phyloP scores from a whole-genome alignment of 2,329 filamentous ascomycete species.

The Mycocentrospora acerina region DNA sequence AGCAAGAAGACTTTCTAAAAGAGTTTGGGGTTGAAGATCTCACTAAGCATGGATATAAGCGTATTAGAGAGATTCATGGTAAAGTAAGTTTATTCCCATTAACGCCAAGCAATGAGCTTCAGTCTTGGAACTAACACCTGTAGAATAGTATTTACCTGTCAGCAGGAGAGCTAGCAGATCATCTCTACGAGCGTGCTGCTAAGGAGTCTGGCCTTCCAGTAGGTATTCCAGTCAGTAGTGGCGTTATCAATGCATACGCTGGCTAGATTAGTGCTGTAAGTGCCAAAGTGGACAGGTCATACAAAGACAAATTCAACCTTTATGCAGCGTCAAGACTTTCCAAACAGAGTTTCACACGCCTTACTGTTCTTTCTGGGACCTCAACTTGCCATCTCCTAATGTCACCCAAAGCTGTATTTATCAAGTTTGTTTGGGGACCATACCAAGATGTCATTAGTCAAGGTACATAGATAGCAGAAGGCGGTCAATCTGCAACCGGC shows the following conservation, averaged over 20 bases:
- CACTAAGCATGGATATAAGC: conserved; percentile 81
- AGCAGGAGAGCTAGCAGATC: conserved; percentile 87
- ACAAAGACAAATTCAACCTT: conserved; percentile 66
- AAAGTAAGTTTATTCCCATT: conserved; percentile 76
- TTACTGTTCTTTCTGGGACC: conserved; percentile 95
- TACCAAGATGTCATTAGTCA: conserved; percentile 93
- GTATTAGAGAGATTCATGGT: conserved; percentile 91
- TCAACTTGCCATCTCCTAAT: conserved; percentile 97
- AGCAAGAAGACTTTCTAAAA: conserved; percentile 92
- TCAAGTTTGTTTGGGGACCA: conserved; percentile 93
- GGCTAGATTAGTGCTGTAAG: conserved; percentile 99
- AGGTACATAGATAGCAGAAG: conserved; percentile 94
- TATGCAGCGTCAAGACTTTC: conserved; percentile 76
- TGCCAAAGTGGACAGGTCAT: conserved; percentile 83
- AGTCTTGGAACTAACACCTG: conserved; percentile 32
- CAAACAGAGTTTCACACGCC: conserved; percentile 86
- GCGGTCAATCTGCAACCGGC: conserved; percentile 93
- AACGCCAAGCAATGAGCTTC: conserved; percentile 14
- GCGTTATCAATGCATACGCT: conserved; percentile 97
- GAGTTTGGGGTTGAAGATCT: conserved; percentile 86
- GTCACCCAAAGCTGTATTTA: conserved; percentile 90
- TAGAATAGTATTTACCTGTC: conserved; percentile 91
- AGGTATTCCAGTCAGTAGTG: conserved; percentile 89
- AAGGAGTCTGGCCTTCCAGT: conserved; percentile 78
- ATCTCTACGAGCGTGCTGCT: conserved; percentile 79